Percentiles rank a stretch among this genome's conserved stretches.
Evolutionary conservation across 2,329 filamentous ascomycete species (phyloP).

Genomic region (Fusarium siculi): DNA sequence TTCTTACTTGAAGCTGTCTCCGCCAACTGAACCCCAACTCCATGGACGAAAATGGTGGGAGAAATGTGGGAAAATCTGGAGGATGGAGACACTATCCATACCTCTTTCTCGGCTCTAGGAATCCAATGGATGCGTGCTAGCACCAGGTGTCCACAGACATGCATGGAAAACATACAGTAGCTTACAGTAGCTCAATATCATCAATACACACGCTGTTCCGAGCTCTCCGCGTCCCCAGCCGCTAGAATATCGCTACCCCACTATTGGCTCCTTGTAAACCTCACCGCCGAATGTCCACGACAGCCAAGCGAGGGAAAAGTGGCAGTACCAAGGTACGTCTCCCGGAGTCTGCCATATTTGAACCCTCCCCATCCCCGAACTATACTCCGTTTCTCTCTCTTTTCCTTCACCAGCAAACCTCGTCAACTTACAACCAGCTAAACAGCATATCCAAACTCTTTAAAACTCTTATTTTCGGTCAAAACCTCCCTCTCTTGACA

Average conservation of each 20-base stretch:
- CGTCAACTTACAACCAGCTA: slow-evolving; percentile 16
- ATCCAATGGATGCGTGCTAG: slow-evolving; percentile 1
- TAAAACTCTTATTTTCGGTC: slow-evolving; percentile 1
- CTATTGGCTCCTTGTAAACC: slow-evolving; percentile 37
- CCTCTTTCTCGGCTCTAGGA: slow-evolving; percentile 13
- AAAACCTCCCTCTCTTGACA: slow-evolving; percentile 19
- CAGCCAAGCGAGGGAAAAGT: slow-evolving; percentile 6
- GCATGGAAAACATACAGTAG: slow-evolving; percentile 25
- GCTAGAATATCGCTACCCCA: slow-evolving; percentile 43
- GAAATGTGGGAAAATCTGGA: slow-evolving; percentile 24
- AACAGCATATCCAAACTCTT: slow-evolving; percentile 5
- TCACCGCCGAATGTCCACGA: slow-evolving; percentile 35
- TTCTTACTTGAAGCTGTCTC: slow-evolving; percentile 4
- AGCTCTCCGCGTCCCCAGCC: slow-evolving; percentile 33
- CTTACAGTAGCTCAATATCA: slow-evolving; percentile 19
- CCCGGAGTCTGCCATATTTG: slow-evolving; percentile 30
- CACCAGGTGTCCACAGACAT: slow-evolving; percentile 33
- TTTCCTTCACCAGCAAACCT: slow-evolving; percentile 29
- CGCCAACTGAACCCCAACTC: neutral
- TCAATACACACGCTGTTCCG: slow-evolving; percentile 13
- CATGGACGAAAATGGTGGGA: slow-evolving; percentile 5
- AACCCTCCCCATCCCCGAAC: slow-evolving; percentile 33
- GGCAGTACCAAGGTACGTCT: slow-evolving; percentile 23
- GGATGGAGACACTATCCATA: neutral
- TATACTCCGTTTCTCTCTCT: slow-evolving; percentile 8